A percentile compares a stretch with the other conserved stretches of the same genome.
Conservation (phyloP, 2,329 filamentous ascomycete genomes). For the Aureobasidium vineae region DNA sequence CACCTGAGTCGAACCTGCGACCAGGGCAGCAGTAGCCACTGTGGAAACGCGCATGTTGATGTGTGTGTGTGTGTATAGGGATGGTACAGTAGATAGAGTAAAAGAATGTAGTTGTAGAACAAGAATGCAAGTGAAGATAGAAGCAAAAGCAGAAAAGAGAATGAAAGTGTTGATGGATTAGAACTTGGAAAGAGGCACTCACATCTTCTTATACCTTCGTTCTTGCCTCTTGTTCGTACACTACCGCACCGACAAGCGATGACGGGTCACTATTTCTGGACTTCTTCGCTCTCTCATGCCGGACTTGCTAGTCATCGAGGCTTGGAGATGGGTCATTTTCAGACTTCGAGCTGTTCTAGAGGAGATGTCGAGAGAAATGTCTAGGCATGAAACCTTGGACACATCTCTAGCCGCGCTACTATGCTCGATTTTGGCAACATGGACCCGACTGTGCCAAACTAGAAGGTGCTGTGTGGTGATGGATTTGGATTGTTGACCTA, state of each 20-base stretch:
- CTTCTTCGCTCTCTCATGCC: not conserved
- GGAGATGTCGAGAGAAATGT: not conserved
- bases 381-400: slow-evolving; percentile 14
- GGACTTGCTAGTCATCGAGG: not conserved
- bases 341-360: slow-evolving; percentile 12
- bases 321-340: slow-evolving; percentile 1
- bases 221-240: not conserved
- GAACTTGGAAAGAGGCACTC: not conserved
- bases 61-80: not conserved
- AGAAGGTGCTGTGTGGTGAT: not conserved
- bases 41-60: slow-evolving; percentile 18
- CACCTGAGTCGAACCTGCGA: slow-evolving; percentile 21
- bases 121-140: not conserved
- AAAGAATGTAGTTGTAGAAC: not conserved
- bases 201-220: slow-evolving; percentile 20
- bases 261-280: slow-evolving; percentile 1
- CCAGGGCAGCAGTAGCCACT: slow-evolving; percentile 12
- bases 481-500: not conserved
- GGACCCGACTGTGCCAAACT: not conserved
- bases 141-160: slow-evolving; percentile 1
- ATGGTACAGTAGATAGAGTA: not conserved
- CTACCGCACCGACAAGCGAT: not conserved
- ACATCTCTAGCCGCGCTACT: slow-evolving; percentile 1
- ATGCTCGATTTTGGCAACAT: not conserved
- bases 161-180: slow-evolving; percentile 2